Evolutionary conservation across 352 stramenopile genomes (phyloP).

Genomic region (Phytophthora citricola): DNA sequence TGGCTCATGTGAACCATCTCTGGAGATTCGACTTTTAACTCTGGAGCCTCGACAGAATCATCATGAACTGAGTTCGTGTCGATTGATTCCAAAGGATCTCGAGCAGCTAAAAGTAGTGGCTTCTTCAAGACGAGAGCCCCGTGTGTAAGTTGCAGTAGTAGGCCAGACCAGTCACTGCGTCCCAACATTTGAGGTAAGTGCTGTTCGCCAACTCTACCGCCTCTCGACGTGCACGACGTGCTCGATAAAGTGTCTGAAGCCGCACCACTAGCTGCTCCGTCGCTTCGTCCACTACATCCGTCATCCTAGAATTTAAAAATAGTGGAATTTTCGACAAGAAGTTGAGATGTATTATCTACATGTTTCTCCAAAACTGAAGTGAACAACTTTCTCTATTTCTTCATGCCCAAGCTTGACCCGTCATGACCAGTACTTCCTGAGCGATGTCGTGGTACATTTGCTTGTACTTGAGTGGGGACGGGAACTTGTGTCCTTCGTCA

Average conservation of each 20-base stretch:
- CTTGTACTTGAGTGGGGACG: slow-evolving; percentile 46
- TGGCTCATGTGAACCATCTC: slow-evolving; percentile 17
- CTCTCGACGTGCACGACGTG: slow-evolving; percentile 36
- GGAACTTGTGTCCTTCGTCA: slow-evolving; percentile 86
- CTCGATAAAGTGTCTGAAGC: slow-evolving; percentile 45
- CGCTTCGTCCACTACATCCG: slow-evolving; percentile 2
- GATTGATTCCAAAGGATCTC: slow-evolving; percentile 19
- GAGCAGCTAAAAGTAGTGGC: slow-evolving; percentile 42
- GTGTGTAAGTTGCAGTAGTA: slow-evolving; percentile 64
- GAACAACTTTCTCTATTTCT: background rate
- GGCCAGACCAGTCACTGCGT: slow-evolving; percentile 42
- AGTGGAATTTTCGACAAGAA: background rate
- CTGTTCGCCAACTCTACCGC: slow-evolving; percentile 35
- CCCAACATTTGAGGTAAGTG: slow-evolving; percentile 59
- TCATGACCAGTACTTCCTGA: slow-evolving; percentile 47
- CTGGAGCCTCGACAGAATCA: background rate
- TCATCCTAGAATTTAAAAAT: slow-evolving; percentile 11
- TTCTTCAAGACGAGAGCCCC: slow-evolving; percentile 52
- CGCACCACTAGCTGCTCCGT: slow-evolving; percentile 35
- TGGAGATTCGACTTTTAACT: background rate
- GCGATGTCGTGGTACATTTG: slow-evolving; percentile 60
- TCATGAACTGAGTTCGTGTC: background rate
- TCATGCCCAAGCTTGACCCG: slow-evolving; percentile 20
- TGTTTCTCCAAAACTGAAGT: background rate
- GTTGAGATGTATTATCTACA: too few relatives aligned